phyloP scores from a whole-genome alignment of 345 rosid species.

The Arabidopsis arenosa region DNA sequence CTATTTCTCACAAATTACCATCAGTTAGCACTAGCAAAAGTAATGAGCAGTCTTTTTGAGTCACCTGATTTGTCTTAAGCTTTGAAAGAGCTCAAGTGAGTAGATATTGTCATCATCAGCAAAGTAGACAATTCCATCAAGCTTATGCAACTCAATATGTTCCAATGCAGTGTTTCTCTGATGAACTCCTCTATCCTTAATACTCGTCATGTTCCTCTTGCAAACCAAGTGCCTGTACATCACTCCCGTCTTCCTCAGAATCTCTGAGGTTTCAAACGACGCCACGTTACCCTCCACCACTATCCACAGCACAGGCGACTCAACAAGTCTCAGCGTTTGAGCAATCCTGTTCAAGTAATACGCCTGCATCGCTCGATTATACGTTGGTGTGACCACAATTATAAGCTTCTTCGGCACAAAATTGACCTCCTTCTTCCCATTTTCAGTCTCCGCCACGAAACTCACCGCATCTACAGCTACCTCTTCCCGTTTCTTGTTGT shows the following conservation, averaged over 20 bases:
- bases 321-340: slow-evolving; percentile 77
- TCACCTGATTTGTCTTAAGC: slow-evolving; percentile 74
- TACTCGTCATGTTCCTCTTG: slow-evolving; percentile 54
- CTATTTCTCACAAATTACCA: slow-evolving; percentile 14
- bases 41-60: neutral
- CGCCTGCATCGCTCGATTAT: slow-evolving; percentile 77
- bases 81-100: slow-evolving; percentile 73
- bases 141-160: slow-evolving; percentile 76
- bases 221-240: slow-evolving; percentile 87
- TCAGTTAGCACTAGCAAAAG: neutral
- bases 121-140: slow-evolving; percentile 85
- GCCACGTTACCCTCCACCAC: slow-evolving; percentile 79
- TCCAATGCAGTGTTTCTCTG: slow-evolving; percentile 82
- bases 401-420: slow-evolving; percentile 65
- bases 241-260: slow-evolving; percentile 81
- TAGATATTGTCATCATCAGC: slow-evolving; percentile 87
- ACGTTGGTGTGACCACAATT: slow-evolving; percentile 87
- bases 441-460: slow-evolving; percentile 39
- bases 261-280: slow-evolving; percentile 78
- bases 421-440: slow-evolving; percentile 19
- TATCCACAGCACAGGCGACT: slow-evolving; percentile 85
- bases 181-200: slow-evolving; percentile 76
- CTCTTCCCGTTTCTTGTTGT: slow-evolving; percentile 42
- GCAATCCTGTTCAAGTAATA: slow-evolving; percentile 76
- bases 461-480: slow-evolving; percentile 47